Percentiles rank a stretch among this genome's conserved stretches.
Conservation (phyloP, 176 grass and related monocot species). For the Lolium multiflorum region DNA sequence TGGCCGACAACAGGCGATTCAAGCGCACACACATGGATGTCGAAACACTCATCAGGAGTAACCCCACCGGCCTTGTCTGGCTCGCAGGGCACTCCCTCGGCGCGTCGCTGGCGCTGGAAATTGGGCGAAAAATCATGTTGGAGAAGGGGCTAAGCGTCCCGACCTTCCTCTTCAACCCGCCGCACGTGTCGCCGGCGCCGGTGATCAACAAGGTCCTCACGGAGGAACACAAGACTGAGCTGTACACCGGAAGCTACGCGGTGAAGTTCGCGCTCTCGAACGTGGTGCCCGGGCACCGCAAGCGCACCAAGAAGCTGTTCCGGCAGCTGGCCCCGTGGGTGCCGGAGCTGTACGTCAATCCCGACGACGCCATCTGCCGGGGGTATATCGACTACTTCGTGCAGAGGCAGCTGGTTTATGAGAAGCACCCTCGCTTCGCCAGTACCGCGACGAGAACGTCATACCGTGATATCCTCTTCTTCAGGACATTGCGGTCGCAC, state of each 20-base stretch:
- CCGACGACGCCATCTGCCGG: not conserved
- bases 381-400: not conserved
- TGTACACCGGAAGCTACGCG: not conserved
- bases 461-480: not conserved
- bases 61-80: not conserved
- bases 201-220: not conserved
- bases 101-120: conserved; percentile 31
- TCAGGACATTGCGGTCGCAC: not conserved
- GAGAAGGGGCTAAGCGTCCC: not conserved
- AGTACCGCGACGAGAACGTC: not conserved
- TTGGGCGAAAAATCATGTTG: not conserved
- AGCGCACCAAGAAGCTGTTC: not conserved
- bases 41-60: not conserved
- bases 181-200: conserved; percentile 15
- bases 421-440: not conserved
- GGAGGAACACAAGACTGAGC: not conserved
- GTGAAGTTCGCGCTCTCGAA: not conserved
- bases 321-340: not conserved
- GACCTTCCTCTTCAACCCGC: conserved; percentile 41
- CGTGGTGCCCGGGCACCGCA: not conserved
- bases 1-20: not conserved
- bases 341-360: not conserved
- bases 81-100: conserved; percentile 37
- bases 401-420: not conserved
- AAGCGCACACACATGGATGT: not conserved